Evolutionary conservation across 768 basidiomycete genomes (phyloP).

Genomic region (Exidia glandulosa): DNA sequence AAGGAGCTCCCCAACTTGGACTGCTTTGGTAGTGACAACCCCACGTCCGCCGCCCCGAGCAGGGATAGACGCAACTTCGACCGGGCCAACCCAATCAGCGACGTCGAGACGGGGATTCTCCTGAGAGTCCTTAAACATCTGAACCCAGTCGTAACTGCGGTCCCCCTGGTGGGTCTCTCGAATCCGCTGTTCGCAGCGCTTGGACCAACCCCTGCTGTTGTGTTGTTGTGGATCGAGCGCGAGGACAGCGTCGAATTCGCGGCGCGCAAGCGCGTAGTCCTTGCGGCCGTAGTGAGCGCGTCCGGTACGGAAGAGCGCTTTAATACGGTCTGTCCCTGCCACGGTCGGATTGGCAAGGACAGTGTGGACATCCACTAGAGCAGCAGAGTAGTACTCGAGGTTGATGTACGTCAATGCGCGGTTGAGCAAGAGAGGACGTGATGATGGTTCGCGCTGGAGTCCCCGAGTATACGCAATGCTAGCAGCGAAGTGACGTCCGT

Average conservation of each 20-base stretch:
- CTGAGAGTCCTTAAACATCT: slow-evolving; percentile 10
- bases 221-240: slow-evolving; percentile 1
- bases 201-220: slow-evolving; percentile 8
- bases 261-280: slow-evolving; percentile 8
- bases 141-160: slow-evolving; percentile 14
- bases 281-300: slow-evolving; percentile 16
- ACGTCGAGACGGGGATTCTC: slow-evolving; percentile 10
- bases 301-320: slow-evolving; percentile 16
- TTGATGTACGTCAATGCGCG: slow-evolving; percentile 17
- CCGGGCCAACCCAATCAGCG: slow-evolving; percentile 13
- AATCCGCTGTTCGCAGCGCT: slow-evolving; percentile 10
- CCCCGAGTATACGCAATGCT: slow-evolving; percentile 16
- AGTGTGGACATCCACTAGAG: slow-evolving; percentile 13
- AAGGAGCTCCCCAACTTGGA: slow-evolving; percentile 3
- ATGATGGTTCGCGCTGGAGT: slow-evolving; percentile 9
- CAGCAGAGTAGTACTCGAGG: slow-evolving; percentile 14
- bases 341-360: slow-evolving; percentile 3
- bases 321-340: slow-evolving; percentile 4
- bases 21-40: slow-evolving; percentile 2
- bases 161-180: slow-evolving; percentile 11
- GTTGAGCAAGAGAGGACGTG: slow-evolving; percentile 15
- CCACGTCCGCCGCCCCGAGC: slow-evolving; percentile 7
- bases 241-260: slow-evolving; percentile 6
- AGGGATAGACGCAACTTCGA: slow-evolving; percentile 1
- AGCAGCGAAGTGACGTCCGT: slow-evolving; percentile 15